Conservation (phyloP, 805 yeast species). For the Kregervanrija fluxuum region DNA sequence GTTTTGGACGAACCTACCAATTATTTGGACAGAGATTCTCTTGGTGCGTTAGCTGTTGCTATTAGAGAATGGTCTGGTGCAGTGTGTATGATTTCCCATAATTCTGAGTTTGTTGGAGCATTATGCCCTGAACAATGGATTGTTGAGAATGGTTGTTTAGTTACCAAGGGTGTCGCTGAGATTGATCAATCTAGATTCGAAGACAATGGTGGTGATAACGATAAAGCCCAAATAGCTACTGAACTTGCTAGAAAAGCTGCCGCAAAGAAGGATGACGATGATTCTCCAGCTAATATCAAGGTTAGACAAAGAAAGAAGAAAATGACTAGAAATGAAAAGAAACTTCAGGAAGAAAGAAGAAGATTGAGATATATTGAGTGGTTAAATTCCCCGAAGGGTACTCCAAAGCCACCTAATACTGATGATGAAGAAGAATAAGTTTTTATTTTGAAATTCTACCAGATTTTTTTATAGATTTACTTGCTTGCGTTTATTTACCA, state of each 20-base stretch:
- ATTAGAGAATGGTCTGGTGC: slow-evolving; percentile 98
- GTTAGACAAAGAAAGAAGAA: slow-evolving; percentile 83
- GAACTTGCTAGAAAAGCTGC: slow-evolving; percentile 39
- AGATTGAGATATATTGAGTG: slow-evolving; percentile 90
- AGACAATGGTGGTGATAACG: slow-evolving; percentile 55
- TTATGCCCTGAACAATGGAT: slow-evolving; percentile 98
- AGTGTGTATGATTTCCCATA: slow-evolving; percentile 97
- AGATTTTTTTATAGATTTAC: not conserved
- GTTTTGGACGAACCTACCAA: slow-evolving; percentile 98
- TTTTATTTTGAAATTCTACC: not conserved
- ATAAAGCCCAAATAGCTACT: slow-evolving; percentile 37
- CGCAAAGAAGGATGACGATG: slow-evolving; percentile 60
- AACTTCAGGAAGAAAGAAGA: slow-evolving; percentile 85
- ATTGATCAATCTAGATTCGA: slow-evolving; percentile 78
- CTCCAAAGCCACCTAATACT: slow-evolving; percentile 89
- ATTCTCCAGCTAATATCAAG: slow-evolving; percentile 91
- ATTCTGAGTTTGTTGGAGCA: slow-evolving; percentile 94
- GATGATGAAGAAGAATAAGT: slow-evolving; percentile 67
- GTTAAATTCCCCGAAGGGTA: slow-evolving; percentile 95
- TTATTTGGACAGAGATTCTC: slow-evolving; percentile 94
- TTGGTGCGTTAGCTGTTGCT: slow-evolving; percentile 96
- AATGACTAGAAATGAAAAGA: slow-evolving; percentile 94
- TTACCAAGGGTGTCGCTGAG: slow-evolving; percentile 70
- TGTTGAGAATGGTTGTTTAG: slow-evolving; percentile 86
- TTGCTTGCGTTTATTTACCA: not conserved